A percentile compares a stretch with the other conserved stretches of the same genome.
Conservation (phyloP, 768 basidiomycete species). For the Neoboletus subvelutipes region DNA sequence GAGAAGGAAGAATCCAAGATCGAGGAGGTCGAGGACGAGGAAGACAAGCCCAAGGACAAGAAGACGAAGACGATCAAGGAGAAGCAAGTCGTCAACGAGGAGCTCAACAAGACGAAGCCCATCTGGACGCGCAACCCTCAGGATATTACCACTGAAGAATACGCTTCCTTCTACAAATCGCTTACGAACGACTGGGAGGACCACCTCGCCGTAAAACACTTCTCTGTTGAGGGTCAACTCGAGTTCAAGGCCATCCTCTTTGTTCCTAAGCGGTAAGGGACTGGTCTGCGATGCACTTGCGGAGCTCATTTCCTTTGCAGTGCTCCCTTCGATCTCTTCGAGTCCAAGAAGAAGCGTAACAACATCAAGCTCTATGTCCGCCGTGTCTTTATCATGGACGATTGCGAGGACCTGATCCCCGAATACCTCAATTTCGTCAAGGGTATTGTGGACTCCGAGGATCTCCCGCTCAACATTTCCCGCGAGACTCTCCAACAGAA, state of each 20-base stretch:
- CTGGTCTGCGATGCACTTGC: not conserved
- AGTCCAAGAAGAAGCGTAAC: conserved; percentile 99
- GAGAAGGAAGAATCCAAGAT: conserved; percentile 77
- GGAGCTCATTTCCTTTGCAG: conserved; percentile 38
- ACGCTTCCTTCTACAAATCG: conserved; percentile 97
- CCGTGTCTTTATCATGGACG: conserved; percentile 99
- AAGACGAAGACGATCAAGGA: conserved; percentile 96
- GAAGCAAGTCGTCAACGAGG: conserved; percentile 83
- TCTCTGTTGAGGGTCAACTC: conserved; percentile 99
- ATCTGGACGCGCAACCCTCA: conserved; percentile 99
- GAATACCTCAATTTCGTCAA: conserved; percentile 99
- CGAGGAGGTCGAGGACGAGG: conserved; percentile 82
- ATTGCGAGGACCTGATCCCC: conserved; percentile 98
- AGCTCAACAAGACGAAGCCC: conserved; percentile 99
- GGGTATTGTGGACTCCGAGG: conserved; percentile 99
- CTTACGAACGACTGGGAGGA: conserved; percentile 99
- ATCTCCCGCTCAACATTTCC: conserved; percentile 99
- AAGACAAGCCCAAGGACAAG: conserved; percentile 84
- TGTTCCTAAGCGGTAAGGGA: conserved; percentile 86
- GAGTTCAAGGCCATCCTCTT: conserved; percentile 99
- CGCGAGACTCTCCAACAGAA: conserved; percentile 99
- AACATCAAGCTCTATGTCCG: conserved; percentile 99
- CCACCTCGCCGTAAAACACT: conserved; percentile 99
- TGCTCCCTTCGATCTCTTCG: conserved; percentile 99
- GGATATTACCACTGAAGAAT: conserved; percentile 93